Conservation (phyloP, 1,284 basidiomycete genomes). For the Naganishia sp. region DNA sequence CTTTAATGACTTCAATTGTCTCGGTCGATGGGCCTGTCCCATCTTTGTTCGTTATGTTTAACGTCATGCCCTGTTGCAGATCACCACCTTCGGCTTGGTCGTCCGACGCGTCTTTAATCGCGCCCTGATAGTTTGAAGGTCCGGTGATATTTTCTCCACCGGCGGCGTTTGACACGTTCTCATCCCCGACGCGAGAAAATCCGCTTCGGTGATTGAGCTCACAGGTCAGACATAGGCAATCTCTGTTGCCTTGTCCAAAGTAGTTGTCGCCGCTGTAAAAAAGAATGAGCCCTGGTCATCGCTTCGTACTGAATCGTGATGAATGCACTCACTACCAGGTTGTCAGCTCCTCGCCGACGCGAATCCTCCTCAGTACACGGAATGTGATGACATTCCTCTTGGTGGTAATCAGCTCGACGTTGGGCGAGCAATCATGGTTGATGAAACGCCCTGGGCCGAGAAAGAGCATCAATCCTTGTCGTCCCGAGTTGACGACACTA, state of each 20-base stretch:
- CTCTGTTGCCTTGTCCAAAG: conserved; percentile 29
- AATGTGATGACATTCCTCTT: conserved; percentile 49
- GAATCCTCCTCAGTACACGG: conserved; percentile 41
- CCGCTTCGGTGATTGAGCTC: conserved; percentile 19
- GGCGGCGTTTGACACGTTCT: not conserved
- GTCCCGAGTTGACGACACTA: conserved; percentile 49
- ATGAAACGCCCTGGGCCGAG: conserved; percentile 53
- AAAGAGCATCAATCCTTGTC: conserved; percentile 47
- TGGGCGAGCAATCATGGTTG: conserved; percentile 54
- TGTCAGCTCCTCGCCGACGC: conserved; percentile 50
- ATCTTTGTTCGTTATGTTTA: not conserved
- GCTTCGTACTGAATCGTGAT: not conserved
- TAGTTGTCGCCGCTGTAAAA: conserved; percentile 24
- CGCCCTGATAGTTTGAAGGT: too few species aligned
- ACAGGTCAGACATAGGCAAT: conserved; percentile 29
- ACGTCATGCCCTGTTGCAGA: not conserved
- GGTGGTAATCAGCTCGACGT: conserved; percentile 47
- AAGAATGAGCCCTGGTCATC: not conserved
- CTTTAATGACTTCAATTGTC: not conserved
- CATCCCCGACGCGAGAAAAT: conserved; percentile 6
- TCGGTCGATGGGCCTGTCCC: not conserved
- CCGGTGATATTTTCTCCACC: too few species aligned
- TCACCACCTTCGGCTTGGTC: not conserved
- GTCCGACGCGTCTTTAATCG: too few species aligned
- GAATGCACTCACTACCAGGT: conserved; percentile 48